Base-by-base conservation (phyloP, 257 asterid species). In the Nicotiana sylvestris region DNA sequence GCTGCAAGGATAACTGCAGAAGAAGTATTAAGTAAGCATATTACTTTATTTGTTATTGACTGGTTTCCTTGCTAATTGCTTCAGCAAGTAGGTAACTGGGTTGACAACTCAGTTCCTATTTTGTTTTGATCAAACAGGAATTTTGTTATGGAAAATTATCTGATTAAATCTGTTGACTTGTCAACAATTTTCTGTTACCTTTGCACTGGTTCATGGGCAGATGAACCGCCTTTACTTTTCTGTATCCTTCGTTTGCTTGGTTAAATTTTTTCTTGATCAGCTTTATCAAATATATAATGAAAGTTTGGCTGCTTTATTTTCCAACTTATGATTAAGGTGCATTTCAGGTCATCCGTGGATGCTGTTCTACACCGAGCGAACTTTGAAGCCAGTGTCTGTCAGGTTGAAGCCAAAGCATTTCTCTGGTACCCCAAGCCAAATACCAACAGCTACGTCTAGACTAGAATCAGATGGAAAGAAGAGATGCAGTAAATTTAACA, bases 321-420 rank as follows among this genome's bases (percentile, higher is more conserved):
- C 79, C 16, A 49, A 74, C 21, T 74, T 25, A 30, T 49, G 25
- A 74, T 49, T 74, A 74, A 27, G 39, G 10, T 68, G 18, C 53
- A 27, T 81, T 69, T 86, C 89, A 89, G 91, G 90, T 77, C 90
- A 89, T 85, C 91, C 91, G 2, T 89, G 91, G 91, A 89, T 89
- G 64, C 77, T 84, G 58, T 89, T 89, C 84, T 87, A 85, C 82
- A 89, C 90, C 0, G 91, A 89, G 27, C 78, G 90, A 77, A 87
- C 85, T 25, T 51, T 85, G 81, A 85, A 68, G 81, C 61, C 86
- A 9, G 55, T 87, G 30, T 69, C 87, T 49, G 27, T 80, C 82
- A 89, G 85, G 84, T 80, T 83, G 6, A 89, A 87, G 87, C 70
- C 81, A 37, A 87, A 83, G 77, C 85, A 69, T 66, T 78, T 77